These are phyloP conservation scores for Paramarasmius palmivorus DNA, from an alignment of 1,284 basidiomycete species.

Conservation along the genomic window DNA sequence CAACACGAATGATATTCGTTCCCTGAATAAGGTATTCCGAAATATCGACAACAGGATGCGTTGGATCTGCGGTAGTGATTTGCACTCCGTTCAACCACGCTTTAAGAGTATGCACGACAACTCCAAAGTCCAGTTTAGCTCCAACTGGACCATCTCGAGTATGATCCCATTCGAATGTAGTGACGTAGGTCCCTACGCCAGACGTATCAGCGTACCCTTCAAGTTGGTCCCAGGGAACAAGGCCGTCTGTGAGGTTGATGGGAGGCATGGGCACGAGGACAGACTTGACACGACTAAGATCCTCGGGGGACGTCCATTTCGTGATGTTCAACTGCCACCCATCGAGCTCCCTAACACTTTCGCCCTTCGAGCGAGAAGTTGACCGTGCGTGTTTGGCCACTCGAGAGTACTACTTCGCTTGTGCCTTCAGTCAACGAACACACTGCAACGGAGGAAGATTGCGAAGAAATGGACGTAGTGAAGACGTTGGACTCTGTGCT, in stretches of 20 bases:
- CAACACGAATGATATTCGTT: slow-evolving; percentile 12
- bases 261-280: slow-evolving; percentile 14
- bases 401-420: slow-evolving; percentile 10
- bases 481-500: slow-evolving; percentile 2
- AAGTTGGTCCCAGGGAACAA: slow-evolving; percentile 13
- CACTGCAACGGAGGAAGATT: slow-evolving; percentile 9
- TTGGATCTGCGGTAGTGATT: slow-evolving; percentile 14
- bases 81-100: slow-evolving; percentile 15
- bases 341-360: slow-evolving; percentile 8
- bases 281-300: slow-evolving; percentile 9
- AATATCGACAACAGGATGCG: slow-evolving; percentile 14
- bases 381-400: slow-evolving; percentile 10
- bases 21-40: slow-evolving; percentile 10
- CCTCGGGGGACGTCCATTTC: slow-evolving; percentile 17
- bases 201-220: slow-evolving; percentile 11
- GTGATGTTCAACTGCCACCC: slow-evolving; percentile 18
- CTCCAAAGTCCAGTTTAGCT: slow-evolving; percentile 12
- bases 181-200: slow-evolving; percentile 15
- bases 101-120: slow-evolving; percentile 16
- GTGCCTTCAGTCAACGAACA: slow-evolving; percentile 11
- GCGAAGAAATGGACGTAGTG: slow-evolving; percentile 11
- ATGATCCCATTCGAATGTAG: slow-evolving; percentile 14
- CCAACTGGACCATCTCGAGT: slow-evolving; percentile 8
- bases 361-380: slow-evolving; percentile 14
- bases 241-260: background rate